A percentile compares a stretch with the other conserved stretches of the same genome.
phyloP scores from a whole-genome alignment of 2,329 filamentous ascomycete genomes.

The Plenodomus tracheiphilus region DNA sequence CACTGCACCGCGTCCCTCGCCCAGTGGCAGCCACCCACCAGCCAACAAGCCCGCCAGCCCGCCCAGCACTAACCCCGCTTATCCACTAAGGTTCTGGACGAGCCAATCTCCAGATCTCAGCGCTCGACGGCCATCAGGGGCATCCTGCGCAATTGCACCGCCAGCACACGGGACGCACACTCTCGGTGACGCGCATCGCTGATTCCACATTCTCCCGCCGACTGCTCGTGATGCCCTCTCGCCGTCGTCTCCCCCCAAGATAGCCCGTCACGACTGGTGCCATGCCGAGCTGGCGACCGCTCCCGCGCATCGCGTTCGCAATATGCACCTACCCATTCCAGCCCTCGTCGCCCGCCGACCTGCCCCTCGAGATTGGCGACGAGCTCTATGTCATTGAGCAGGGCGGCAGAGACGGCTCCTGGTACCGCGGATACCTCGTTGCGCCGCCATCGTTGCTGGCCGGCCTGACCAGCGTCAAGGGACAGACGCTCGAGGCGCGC shows the following conservation, averaged over 20 bases:
- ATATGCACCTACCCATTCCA: slow-evolving; percentile 94
- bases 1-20: too few species aligned
- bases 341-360: slow-evolving; percentile 82
- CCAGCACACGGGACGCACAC: slow-evolving; percentile 4
- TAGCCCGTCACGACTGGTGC: slow-evolving; percentile 36
- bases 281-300: slow-evolving; percentile 78
- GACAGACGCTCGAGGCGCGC: slow-evolving; percentile 89
- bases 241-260: slow-evolving; percentile 25
- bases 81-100: slow-evolving; percentile 4
- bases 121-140: slow-evolving; percentile 14
- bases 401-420: slow-evolving; percentile 79
- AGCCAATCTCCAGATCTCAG: slow-evolving; percentile 14
- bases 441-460: slow-evolving; percentile 91
- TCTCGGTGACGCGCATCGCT: neutral
- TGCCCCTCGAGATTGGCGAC: slow-evolving; percentile 96
- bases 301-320: slow-evolving; percentile 96
- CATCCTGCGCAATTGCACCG: slow-evolving; percentile 11
- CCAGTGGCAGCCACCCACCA: neutral
- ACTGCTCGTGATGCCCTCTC: slow-evolving; percentile 38
- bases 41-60: too few species aligned
- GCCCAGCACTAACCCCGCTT: slow-evolving; percentile 10
- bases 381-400: slow-evolving; percentile 99
- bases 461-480: slow-evolving; percentile 85
- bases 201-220: neutral
- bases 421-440: slow-evolving; percentile 94